phyloP scores from a whole-genome alignment of 2,329 filamentous ascomycete genomes.

The Cladophialophora immunda region DNA sequence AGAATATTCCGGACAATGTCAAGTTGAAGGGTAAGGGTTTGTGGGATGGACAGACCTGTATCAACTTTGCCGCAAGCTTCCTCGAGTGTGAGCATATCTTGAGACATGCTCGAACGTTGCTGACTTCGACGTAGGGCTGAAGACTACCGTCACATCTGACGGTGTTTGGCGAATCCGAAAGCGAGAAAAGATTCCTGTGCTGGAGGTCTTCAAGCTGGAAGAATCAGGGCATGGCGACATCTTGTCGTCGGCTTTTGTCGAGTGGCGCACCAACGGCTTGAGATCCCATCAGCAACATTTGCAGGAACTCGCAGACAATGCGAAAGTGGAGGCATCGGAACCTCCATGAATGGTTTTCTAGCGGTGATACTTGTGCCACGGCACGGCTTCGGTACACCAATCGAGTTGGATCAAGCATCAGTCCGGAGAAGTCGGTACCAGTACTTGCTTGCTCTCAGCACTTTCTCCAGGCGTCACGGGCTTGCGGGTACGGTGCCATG shows the following conservation, averaged over 20 bases:
- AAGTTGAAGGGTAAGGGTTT: slow-evolving; percentile 69
- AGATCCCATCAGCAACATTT: slow-evolving; percentile 17
- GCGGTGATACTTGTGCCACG: background rate
- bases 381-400: background rate
- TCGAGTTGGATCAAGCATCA: background rate
- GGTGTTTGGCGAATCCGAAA: slow-evolving; percentile 85
- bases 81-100: slow-evolving; percentile 70
- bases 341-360: background rate
- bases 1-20: slow-evolving; percentile 78
- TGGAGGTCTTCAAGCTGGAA: slow-evolving; percentile 78
- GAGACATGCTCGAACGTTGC: background rate
- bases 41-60: slow-evolving; percentile 94
- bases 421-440: background rate
- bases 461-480: background rate
- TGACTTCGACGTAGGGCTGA: slow-evolving; percentile 61
- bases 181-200: slow-evolving; percentile 66
- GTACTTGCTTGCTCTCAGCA: background rate
- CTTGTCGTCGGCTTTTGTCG: slow-evolving; percentile 77
- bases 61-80: slow-evolving; percentile 84
- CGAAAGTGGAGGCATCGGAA: slow-evolving; percentile 1
- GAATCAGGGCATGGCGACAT: slow-evolving; percentile 80
- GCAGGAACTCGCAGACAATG: background rate
- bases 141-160: slow-evolving; percentile 67
- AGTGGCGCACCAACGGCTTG: slow-evolving; percentile 65
- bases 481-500: slow-evolving; percentile 30